phyloP scores from a whole-genome alignment of 1,284 basidiomycete species.

The Pascua guehoae region DNA sequence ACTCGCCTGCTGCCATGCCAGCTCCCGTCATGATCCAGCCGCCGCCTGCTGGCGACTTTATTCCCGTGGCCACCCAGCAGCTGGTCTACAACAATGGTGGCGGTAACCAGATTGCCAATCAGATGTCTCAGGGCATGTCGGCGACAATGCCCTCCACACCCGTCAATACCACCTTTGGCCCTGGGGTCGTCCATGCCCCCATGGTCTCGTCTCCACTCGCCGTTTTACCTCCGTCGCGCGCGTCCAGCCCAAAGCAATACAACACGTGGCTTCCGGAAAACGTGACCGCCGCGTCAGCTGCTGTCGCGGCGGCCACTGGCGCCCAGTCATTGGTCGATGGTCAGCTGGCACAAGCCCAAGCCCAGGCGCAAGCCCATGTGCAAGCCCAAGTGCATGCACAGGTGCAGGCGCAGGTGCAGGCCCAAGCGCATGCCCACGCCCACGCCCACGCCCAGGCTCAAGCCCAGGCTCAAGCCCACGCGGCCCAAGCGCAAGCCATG shows the following conservation, averaged over 20 bases:
- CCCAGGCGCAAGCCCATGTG: constrained; percentile 4
- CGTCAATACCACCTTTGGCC: constrained; percentile 26
- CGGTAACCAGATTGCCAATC: constrained; percentile 42
- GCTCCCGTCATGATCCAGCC: constrained; percentile 8
- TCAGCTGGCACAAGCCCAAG: constrained; percentile 2
- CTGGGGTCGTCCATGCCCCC: constrained; percentile 35
- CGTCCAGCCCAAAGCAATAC: constrained; percentile 27
- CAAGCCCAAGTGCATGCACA: constrained; percentile 13
- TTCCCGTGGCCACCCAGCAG: constrained; percentile 1
- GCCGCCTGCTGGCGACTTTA: constrained; percentile 3
- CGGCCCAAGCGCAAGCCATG: constrained; percentile 4
- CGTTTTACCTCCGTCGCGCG: constrained; percentile 34
- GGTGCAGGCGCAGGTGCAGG: constrained; percentile 10
- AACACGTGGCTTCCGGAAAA: constrained; percentile 12
- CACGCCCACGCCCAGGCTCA: constrained; percentile 16
- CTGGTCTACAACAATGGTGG: constrained; percentile 34
- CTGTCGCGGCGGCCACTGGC: constrained; percentile 10
- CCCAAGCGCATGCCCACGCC: constrained; percentile 3
- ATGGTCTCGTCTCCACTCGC: constrained; percentile 43
- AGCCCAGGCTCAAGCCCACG: constrained; percentile 12
- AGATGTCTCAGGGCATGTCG: constrained; percentile 21
- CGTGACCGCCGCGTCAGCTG: constrained; percentile 8
- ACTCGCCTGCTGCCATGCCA: constrained; percentile 7
- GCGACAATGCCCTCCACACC: constrained; percentile 23
- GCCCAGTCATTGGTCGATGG: not conserved